A percentile compares a stretch with the other conserved stretches of the same genome.
phyloP scores from a whole-genome alignment of 306 rosid species.

The Quercus bicolor region DNA sequence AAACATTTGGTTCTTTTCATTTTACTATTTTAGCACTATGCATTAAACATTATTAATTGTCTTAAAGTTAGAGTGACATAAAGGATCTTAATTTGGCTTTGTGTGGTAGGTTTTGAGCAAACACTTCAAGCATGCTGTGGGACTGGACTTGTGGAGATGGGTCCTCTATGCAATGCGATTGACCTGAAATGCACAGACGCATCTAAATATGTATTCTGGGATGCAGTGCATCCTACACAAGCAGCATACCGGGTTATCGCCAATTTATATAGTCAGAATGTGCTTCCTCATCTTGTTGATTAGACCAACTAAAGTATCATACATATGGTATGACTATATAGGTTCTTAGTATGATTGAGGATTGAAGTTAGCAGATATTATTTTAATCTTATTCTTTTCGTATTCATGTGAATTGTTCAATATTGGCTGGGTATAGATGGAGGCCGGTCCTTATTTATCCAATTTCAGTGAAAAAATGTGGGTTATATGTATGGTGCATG shows the following conservation, averaged over 20 bases:
- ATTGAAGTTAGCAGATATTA: conserved; percentile 10
- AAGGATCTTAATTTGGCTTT: background rate
- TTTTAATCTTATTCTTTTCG: too few relatives aligned
- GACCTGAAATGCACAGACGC: conserved; percentile 32
- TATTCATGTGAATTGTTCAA: too few relatives aligned
- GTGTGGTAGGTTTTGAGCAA: conserved; percentile 21
- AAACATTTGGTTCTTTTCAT: too few relatives aligned
- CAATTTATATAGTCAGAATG: background rate
- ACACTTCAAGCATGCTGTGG: conserved; percentile 49
- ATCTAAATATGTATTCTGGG: conserved; percentile 44
- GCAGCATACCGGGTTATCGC: conserved; percentile 19
- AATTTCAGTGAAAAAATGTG: too few relatives aligned
- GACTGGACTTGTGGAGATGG: conserved; percentile 42
- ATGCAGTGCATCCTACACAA: conserved; percentile 41
- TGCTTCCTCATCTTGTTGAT: conserved; percentile 22
- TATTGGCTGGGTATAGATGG: too few relatives aligned
- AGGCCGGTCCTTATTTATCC: too few relatives aligned
- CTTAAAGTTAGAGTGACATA: background rate
- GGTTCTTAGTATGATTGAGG: conserved; percentile 47
- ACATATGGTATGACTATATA: background rate
- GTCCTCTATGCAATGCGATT: conserved; percentile 27
- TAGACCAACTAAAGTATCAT: background rate
- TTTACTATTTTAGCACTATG: background rate
- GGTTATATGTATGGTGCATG: too few relatives aligned
- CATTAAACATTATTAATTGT: background rate